These are phyloP conservation scores for Chenopodium quinoa DNA, from an alignment of 148 eudicot species.

Conservation along the genomic window DNA sequence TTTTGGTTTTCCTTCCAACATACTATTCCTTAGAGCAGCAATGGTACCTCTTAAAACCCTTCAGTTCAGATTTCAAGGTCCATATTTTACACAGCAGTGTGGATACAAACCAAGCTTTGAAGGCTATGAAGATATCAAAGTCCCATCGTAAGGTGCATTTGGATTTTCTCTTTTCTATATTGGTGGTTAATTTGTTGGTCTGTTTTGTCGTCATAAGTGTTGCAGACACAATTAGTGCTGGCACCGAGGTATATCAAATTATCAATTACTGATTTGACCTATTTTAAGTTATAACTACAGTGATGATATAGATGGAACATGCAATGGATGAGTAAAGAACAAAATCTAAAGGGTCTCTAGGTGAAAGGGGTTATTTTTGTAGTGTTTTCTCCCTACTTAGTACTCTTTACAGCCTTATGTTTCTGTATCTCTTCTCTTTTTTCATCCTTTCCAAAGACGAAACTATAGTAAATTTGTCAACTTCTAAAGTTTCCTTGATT, in stretches of 20 bases:
- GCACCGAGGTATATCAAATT: not conserved
- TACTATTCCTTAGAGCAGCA: constrained; percentile 80
- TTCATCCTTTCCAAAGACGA: not conserved
- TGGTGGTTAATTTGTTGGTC: not conserved
- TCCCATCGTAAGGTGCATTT: constrained; percentile 79
- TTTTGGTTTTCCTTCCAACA: constrained; percentile 90
- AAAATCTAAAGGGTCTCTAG: not conserved
- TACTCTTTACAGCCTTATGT: not conserved
- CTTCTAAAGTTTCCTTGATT: not conserved
- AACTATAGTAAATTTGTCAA: not conserved
- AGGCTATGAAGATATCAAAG: constrained; percentile 78
- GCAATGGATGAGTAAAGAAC: not conserved
- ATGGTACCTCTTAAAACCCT: constrained; percentile 69
- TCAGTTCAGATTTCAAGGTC: constrained; percentile 55
- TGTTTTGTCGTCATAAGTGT: not conserved
- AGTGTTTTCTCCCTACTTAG: not conserved
- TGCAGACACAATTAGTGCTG: not conserved
- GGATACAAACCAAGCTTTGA: constrained; percentile 82
- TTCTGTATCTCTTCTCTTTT: not conserved
- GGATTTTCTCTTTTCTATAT: constrained; percentile 5
- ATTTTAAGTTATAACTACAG: not conserved
- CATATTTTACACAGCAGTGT: constrained; percentile 90
- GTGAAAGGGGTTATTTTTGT: not conserved
- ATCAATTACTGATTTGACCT: not conserved
- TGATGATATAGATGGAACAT: not conserved